A percentile compares a stretch with the other conserved stretches of the same genome.
These are phyloP conservation scores for Venturia nashicola DNA, from an alignment of 2,329 filamentous ascomycete species.

Conservation along the genomic window DNA sequence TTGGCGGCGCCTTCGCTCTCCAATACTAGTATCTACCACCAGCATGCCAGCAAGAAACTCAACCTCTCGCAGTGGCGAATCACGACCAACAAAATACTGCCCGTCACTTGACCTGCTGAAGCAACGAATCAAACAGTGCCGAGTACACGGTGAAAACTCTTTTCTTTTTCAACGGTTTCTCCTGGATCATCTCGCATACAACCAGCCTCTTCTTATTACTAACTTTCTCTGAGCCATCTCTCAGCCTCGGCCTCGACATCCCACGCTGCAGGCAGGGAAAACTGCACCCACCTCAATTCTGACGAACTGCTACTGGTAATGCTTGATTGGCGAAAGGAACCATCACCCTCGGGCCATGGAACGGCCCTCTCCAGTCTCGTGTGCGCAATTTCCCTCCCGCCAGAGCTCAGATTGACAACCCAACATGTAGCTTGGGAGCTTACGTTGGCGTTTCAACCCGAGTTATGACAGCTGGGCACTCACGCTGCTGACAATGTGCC, in stretches of 20 bases:
- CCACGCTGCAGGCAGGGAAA: neutral
- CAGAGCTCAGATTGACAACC: neutral
- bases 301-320: neutral
- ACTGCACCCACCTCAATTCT: neutral
- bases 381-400: neutral
- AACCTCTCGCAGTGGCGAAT: neutral
- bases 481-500: neutral
- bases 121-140: neutral
- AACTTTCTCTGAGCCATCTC: neutral
- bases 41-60: neutral
- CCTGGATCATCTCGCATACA: neutral
- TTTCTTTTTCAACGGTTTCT: neutral
- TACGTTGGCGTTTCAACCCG: neutral
- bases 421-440: neutral
- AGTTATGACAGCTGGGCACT: neutral
- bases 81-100: neutral
- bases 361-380: neutral
- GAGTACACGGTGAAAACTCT: neutral
- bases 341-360: neutral
- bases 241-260: neutral
- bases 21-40: too few relatives aligned
- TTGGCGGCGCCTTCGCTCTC: too few relatives aligned
- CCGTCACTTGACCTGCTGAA: neutral
- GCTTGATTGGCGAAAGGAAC: neutral
- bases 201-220: neutral